phyloP scores from a whole-genome alignment of 495 filamentous ascomycete genomes.

The Echria macrotheca region DNA sequence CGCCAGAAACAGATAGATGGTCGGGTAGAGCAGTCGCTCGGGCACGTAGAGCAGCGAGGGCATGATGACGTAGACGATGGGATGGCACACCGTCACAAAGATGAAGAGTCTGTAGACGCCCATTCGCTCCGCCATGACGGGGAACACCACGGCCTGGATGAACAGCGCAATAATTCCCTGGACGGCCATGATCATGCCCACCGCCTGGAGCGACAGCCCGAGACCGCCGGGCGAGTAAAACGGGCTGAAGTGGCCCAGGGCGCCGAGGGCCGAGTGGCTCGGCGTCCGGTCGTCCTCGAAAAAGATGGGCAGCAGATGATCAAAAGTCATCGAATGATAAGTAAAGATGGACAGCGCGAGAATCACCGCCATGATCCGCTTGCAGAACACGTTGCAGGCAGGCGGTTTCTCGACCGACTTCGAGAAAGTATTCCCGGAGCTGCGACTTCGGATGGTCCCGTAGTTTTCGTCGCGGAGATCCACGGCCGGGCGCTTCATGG shows the following conservation, averaged over 20 bases:
- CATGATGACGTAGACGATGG: conserved; percentile 69
- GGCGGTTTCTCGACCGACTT: conserved; percentile 29
- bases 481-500: conserved; percentile 61
- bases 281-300: conserved; percentile 59
- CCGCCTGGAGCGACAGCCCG: conserved; percentile 64
- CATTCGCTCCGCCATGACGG: conserved; percentile 61
- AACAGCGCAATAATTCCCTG: conserved; percentile 76
- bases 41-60: conserved; percentile 64
- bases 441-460: conserved; percentile 64
- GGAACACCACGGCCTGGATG: conserved; percentile 73
- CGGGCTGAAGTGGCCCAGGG: conserved; percentile 22
- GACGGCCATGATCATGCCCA: conserved; percentile 73
- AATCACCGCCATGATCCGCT: conserved; percentile 62
- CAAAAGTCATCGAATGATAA: conserved; percentile 84
- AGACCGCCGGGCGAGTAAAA: conserved; percentile 68
- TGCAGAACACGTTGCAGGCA: conserved; percentile 51
- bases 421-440: conserved; percentile 32
- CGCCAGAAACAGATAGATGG: conserved; percentile 67
- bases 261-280: conserved; percentile 12
- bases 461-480: conserved; percentile 72
- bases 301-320: conserved; percentile 79
- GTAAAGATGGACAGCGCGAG: conserved; percentile 75
- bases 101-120: conserved; percentile 71
- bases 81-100: conserved; percentile 67
- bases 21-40: conserved; percentile 49